Base-by-base conservation (phyloP, 306 rosid genomes). In the Adenanthera pavonina region DNA sequence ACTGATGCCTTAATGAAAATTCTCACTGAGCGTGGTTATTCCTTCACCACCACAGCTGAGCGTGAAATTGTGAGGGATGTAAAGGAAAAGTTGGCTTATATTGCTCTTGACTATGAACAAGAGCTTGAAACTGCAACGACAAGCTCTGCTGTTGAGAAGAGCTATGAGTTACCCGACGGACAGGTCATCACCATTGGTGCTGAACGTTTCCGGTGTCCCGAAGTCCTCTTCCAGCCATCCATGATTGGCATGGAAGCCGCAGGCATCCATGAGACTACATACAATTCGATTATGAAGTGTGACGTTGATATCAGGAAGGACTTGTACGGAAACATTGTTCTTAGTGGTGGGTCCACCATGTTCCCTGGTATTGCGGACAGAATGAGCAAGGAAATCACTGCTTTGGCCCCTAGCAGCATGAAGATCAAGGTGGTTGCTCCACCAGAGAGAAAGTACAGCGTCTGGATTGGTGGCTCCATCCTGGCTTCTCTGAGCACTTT, bases 401-500 rank as follows among this genome's bases (percentile, higher is more conserved):
- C 97, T 68, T 81, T 92, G 87, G 97, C 95, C 40, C 97, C 95
- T 1, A 92, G 95, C 88, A 92, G 97, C 93, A 92, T 89, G 95
- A 92, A 92, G 84, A 92, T 92, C 82, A 92, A 92, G 88, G 97
- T 92, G 71, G 97, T 92, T 75, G 97, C 97, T 59, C 97, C 97
- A 57, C 97, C 95, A 1, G 97, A 92, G 88, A 91, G 97, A 84
- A 92, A 92, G 84, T 92, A 92, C 87, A 91, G 95, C 85, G 93
- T 92, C 88, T 92, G 97, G 92, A 92, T 92, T 76, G 97, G 97
- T 80, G 97, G 97, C 83, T 92, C 97, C 83, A 92, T 92, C 86
- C 86, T 92, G 64, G 97, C 97, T 72, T 92, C 97, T 83, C 95
- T 91, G 65, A 92, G 95, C 84, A 92, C 97, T 40, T 92, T 92